A percentile compares a stretch with the other conserved stretches of the same genome.
Conservation (phyloP, 257 asterid genomes). For the Jacaranda mimosifolia region DNA sequence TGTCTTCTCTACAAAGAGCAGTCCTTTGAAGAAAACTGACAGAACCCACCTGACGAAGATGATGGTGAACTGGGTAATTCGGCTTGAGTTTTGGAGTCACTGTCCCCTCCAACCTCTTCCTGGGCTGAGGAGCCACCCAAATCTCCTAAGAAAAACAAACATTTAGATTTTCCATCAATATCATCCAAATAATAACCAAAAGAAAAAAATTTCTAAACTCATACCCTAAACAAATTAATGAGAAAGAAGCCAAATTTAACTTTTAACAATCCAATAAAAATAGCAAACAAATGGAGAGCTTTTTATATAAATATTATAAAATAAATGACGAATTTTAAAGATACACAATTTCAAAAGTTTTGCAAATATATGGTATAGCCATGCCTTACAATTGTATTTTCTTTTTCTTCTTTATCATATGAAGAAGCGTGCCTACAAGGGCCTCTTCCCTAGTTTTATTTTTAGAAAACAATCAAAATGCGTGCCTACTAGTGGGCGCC, state of each 20-base stretch:
- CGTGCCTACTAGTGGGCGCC: too few species aligned
- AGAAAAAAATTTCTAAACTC: neutral
- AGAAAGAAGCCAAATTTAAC: neutral
- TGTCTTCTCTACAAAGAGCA: slow-evolving; percentile 98
- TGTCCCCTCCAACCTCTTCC: slow-evolving; percentile 79
- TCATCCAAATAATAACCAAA: neutral
- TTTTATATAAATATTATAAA: too few species aligned
- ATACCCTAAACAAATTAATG: slow-evolving; percentile 7
- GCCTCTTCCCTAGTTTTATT: too few species aligned
- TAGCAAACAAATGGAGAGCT: neutral
- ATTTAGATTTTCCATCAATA: neutral
- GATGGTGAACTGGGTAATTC: slow-evolving; percentile 87
- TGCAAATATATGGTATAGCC: too few species aligned
- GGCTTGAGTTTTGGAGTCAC: slow-evolving; percentile 67
- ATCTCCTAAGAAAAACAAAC: slow-evolving; percentile 63
- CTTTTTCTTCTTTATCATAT: too few species aligned
- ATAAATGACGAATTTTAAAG: too few species aligned
- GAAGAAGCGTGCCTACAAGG: too few species aligned
- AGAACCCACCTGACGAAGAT: slow-evolving; percentile 99
- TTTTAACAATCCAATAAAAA: slow-evolving; percentile 1
- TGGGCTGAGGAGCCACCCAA: slow-evolving; percentile 72
- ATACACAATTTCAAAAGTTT: too few species aligned
- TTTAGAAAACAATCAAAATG: too few species aligned
- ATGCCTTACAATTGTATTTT: too few species aligned
- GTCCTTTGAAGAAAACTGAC: slow-evolving; percentile 98